phyloP scores from a whole-genome alignment of 192 early-diverging fungal genomes.

The Rhizoclosmatium globosum region DNA sequence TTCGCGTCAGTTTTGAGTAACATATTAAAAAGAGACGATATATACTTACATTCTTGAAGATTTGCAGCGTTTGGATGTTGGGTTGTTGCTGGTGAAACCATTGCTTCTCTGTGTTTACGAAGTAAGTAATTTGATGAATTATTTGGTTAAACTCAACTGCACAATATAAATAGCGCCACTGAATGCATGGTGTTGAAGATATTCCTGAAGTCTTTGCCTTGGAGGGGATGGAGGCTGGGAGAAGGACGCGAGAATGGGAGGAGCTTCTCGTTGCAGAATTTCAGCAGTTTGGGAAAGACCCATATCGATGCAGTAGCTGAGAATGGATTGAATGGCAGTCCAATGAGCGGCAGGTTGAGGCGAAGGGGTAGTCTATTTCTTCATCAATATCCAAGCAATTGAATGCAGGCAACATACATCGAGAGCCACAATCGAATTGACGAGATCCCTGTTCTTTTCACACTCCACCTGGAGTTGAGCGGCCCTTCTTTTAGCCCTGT shows the following conservation, averaged over 20 bases:
- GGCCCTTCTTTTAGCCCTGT: no score
- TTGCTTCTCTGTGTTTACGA: not conserved
- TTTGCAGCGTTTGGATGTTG: not conserved
- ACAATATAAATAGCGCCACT: conserved; percentile 42
- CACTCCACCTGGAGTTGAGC: no score
- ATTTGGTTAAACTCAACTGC: not conserved
- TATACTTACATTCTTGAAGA: not conserved
- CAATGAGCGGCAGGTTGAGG: no score
- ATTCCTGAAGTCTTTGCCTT: conserved; percentile 12
- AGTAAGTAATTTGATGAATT: not conserved
- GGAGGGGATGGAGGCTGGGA: not conserved
- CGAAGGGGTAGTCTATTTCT: no score
- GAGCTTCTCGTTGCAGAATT: conserved; percentile 35
- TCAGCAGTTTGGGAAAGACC: conserved; percentile 27
- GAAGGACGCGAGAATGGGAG: not conserved
- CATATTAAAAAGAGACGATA: not conserved
- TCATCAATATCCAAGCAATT: no score
- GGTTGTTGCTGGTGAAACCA: not conserved
- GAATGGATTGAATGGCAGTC: conserved; percentile 1
- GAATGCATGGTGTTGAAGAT: conserved; percentile 34
- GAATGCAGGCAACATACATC: no score
- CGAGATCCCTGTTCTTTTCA: no score
- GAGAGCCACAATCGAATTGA: no score
- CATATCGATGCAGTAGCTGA: conserved; percentile 31
- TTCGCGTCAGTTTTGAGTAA: not conserved